These are phyloP conservation scores for Hippophae tibetana DNA, from an alignment of 306 rosid genomes.

Conservation along the genomic window DNA sequence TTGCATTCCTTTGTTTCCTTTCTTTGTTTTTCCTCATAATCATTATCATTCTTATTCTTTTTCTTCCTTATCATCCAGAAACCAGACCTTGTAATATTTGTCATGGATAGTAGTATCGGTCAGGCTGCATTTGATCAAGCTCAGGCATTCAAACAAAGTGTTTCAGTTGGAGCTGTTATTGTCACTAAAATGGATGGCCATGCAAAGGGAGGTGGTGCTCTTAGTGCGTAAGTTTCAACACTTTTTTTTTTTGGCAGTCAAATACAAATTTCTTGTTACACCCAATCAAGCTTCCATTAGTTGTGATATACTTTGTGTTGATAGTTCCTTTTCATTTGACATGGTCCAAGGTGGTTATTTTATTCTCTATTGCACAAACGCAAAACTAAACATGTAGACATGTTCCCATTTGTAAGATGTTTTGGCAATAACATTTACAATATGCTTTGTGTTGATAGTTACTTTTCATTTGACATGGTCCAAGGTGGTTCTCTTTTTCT, in stretches of 20 bases:
- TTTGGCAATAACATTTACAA: conserved; percentile 10
- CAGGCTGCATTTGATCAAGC: conserved; percentile 92
- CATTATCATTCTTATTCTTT: conserved; percentile 18
- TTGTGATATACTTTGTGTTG: neutral
- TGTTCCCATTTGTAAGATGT: neutral
- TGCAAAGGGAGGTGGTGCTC: conserved; percentile 87
- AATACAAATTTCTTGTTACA: too few species aligned
- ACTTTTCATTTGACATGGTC: neutral
- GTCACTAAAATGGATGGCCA: conserved; percentile 82
- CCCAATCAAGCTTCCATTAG: neutral
- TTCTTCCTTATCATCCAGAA: conserved; percentile 42
- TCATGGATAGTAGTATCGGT: conserved; percentile 88
- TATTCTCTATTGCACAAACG: too few species aligned
- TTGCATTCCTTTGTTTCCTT: conserved; percentile 10
- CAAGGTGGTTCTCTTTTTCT: too few species aligned
- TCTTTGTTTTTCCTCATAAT: conserved; percentile 1
- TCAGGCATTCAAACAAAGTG: conserved; percentile 73
- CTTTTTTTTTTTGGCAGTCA: too few species aligned
- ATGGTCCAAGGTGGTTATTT: neutral
- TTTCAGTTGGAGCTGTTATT: conserved; percentile 79
- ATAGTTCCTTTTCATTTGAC: neutral
- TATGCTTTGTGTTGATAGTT: neutral
- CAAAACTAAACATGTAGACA: too few species aligned
- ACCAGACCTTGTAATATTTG: conserved; percentile 82
- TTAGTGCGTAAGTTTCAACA: conserved; percentile 59